Base-by-base conservation (phyloP, 345 rosid species). In the Nasturtium officinale region DNA sequence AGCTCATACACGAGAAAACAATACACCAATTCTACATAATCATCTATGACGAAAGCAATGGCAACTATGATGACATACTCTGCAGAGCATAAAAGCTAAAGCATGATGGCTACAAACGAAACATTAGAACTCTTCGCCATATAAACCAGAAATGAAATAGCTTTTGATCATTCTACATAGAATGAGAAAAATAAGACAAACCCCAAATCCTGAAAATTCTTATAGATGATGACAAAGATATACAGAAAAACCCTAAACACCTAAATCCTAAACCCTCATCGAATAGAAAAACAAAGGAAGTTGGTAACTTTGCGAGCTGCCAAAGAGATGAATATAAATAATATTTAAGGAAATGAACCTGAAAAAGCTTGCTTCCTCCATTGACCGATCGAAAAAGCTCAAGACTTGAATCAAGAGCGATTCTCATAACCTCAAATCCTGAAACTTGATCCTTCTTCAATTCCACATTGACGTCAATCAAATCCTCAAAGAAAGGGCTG, bases 401-500 rank as follows among this genome's bases (percentile, higher is more conserved):
- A 29, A 79, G 38, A 50, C 94, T 83, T 18, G 93, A 88, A 87
- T 82, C 90, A 71, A 95, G 75, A 75, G 87, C 86, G 67, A 50
- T 38, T 20, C 61, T 69, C 83, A 91, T 25, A 62, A 67, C 61
- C 74, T 86, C 82, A 48, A 95, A 85, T 45, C 93, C 90, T 47
- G 58, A 35, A 75, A 83, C 52, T 26, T 69, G 82, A n/a, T 87
- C 90, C 11, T 83, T 68, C 9, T 73, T 21, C 9, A 83, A 65
- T 68, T 71, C 85, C 11, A 75, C 78, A 23, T 69, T 30, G 6
- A 78, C 46, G 54, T 88, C 98, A 33, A 76, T 80, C 78, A 91
- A 83, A 74, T 95, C 99, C 87, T 91, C 96, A 55, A 95, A 90
- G 86, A 91, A 80, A 79, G 99, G 98, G 75, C 94, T 85, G 79